Evolutionary conservation across 2,329 filamentous ascomycete species (phyloP).

Genomic region (Stemphylium lycopersici): DNA sequence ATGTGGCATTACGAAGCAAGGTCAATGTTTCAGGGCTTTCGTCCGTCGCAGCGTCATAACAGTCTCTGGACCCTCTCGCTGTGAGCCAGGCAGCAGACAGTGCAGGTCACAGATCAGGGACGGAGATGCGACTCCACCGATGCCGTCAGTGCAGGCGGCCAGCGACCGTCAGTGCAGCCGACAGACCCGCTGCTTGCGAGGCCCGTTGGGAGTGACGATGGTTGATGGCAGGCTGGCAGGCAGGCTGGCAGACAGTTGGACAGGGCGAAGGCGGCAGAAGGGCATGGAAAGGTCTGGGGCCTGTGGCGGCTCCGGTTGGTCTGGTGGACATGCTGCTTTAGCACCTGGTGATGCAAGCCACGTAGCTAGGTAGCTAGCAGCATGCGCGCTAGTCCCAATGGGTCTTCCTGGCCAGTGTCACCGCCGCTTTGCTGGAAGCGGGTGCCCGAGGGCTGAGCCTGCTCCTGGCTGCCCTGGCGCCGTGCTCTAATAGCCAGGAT

Average conservation of each 20-base stretch:
- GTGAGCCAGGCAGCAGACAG: neutral
- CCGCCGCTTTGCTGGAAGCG: constrained; percentile 19
- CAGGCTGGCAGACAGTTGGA: constrained; percentile 3
- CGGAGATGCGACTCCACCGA: neutral
- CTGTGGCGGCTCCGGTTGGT: constrained; percentile 18
- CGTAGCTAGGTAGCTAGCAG: constrained; percentile 1
- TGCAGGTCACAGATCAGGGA: neutral
- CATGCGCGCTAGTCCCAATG: neutral
- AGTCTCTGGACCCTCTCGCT: neutral
- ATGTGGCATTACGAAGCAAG: constrained; percentile 25
- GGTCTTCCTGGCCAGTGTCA: constrained; percentile 17
- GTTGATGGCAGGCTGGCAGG: too few relatives aligned
- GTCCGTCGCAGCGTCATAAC: constrained; percentile 12
- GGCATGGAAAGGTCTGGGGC: constrained; percentile 23
- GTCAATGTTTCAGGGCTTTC: constrained; percentile 31
- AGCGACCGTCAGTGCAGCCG: neutral
- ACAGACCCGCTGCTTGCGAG: neutral
- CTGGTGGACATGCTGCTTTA: constrained; percentile 18
- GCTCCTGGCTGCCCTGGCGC: constrained; percentile 12
- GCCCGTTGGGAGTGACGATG: too few relatives aligned
- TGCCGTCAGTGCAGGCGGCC: neutral
- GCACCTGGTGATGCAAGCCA: constrained; percentile 18
- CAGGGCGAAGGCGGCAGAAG: constrained; percentile 17
- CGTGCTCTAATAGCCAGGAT: constrained; percentile 22
- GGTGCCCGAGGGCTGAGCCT: constrained; percentile 11